These are phyloP conservation scores for Phytophthora citricola DNA, from an alignment of 352 stramenopile species.

Conservation along the genomic window DNA sequence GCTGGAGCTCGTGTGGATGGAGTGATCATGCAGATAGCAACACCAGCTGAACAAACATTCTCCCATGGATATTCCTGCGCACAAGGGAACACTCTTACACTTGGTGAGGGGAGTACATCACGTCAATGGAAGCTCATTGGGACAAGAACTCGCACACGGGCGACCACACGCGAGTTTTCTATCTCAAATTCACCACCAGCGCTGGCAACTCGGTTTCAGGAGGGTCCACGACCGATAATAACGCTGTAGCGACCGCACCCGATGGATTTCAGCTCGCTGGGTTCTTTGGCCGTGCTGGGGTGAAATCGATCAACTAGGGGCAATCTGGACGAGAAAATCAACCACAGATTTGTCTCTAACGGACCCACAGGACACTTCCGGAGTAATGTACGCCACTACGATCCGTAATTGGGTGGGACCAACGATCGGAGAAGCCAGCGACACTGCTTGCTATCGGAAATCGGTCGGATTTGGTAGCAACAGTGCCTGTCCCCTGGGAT, in stretches of 20 bases:
- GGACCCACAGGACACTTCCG: not conserved
- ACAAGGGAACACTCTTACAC: slow-evolving; percentile 8
- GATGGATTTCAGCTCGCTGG: slow-evolving; percentile 12
- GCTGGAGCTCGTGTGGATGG: slow-evolving; percentile 6
- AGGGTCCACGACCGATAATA: slow-evolving; percentile 2
- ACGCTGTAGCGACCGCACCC: slow-evolving; percentile 1
- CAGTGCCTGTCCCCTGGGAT: slow-evolving; percentile 13
- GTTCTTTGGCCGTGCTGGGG: slow-evolving; percentile 16
- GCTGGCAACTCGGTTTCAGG: slow-evolving; percentile 6
- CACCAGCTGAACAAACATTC: not conserved
- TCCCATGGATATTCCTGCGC: slow-evolving; percentile 13
- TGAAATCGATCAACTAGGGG: slow-evolving; percentile 21
- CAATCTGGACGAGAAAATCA: slow-evolving; percentile 21
- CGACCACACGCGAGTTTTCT: slow-evolving; percentile 17
- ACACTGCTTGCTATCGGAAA: slow-evolving; percentile 26
- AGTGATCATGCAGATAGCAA: slow-evolving; percentile 3
- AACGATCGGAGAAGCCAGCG: slow-evolving; percentile 13
- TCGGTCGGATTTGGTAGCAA: slow-evolving; percentile 2
- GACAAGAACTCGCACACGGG: slow-evolving; percentile 13
- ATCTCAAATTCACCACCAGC: slow-evolving; percentile 18
- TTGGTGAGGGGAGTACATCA: slow-evolving; percentile 14
- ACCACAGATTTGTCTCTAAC: slow-evolving; percentile 7
- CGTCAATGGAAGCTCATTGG: slow-evolving; percentile 14
- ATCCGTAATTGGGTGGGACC: slow-evolving; percentile 31
- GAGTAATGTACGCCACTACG: not conserved